Percentiles rank a stretch among this genome's conserved stretches.
phyloP scores from a whole-genome alignment of 345 rosid species.

The Arabidopsis thaliana region TAIR10.1 NC_003070.9:21882501-21883000 shows the following conservation, averaged over 20 bases:
- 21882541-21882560: slow-evolving; percentile 78
- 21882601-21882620: background rate
- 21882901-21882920: background rate
- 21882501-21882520: slow-evolving; percentile 68
- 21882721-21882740: background rate
- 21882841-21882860: slow-evolving; percentile 51
- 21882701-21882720: slow-evolving; percentile 63
- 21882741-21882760: slow-evolving; percentile 22
- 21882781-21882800: slow-evolving; percentile 75
- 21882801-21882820: slow-evolving; percentile 51
- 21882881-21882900: slow-evolving; percentile 84
- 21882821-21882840: slow-evolving; percentile 61
- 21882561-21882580: slow-evolving; percentile 3
- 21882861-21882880: slow-evolving; percentile 60
- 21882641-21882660: slow-evolving; percentile 86
- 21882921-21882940: slow-evolving; percentile 2
- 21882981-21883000: slow-evolving; percentile 70
- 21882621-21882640: slow-evolving; percentile 51
- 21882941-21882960: background rate
- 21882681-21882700: slow-evolving; percentile 48
- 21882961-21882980: slow-evolving; percentile 15
- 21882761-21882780: slow-evolving; percentile 30
- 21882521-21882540: slow-evolving; percentile 70
- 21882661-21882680: slow-evolving; percentile 77
- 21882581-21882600: slow-evolving; percentile 2